Evolutionary conservation across 2,329 filamentous ascomycete species (phyloP), one percentile per base, ranked within the genome.

Genomic region (Macrophomina phaseolina): DNA sequence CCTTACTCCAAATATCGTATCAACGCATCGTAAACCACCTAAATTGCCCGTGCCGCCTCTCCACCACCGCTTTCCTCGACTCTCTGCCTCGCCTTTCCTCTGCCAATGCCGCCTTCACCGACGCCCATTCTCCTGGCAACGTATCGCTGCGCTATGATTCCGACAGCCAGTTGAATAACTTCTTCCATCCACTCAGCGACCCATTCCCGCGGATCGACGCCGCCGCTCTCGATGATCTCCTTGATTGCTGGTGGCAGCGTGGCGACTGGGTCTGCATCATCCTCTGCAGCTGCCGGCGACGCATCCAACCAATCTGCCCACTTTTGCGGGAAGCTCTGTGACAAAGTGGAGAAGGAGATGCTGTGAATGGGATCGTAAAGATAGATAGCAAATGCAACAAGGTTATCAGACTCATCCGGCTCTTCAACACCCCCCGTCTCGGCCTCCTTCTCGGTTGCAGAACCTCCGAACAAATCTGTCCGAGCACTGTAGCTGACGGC

Each of bases 111-210:
- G 74, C 91, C 91, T 78, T 97, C 93, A 12, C 94, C 94, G 9
- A 99, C 94, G 12, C 95, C 94, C 95, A 99, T 99, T 66, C 95
- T 85, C 68, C 91, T 88, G 4, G 95, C 94, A 23, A 99, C 95
- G 76, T 99, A 99, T 70, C 94, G 86, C 84, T 99, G 95, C 2
- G 95, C 95, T 3, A 98, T 90, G 7, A 97, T 83, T 18, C 95
- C 94, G 0, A 96, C 87, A 3, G 89, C 87, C 58, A 98, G 82
- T 48, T 84, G 88, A 38, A 99, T 84, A 0, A 89, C 82, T 81
- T 98, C 94, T 81, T 98, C 94, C 55, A 99, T 86, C 95, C 95
- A 99, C 79, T 98, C 95, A 3, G 94, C 91, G 45, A 97, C 92
- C 95, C 95, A 99, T 78, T 99, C 95, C 67, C 95, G 86, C 0